Evolutionary conservation across 768 basidiomycete species (phyloP), one percentile per base, ranked within the genome.

Genomic region (Pulveroboletus sp.): DNA sequence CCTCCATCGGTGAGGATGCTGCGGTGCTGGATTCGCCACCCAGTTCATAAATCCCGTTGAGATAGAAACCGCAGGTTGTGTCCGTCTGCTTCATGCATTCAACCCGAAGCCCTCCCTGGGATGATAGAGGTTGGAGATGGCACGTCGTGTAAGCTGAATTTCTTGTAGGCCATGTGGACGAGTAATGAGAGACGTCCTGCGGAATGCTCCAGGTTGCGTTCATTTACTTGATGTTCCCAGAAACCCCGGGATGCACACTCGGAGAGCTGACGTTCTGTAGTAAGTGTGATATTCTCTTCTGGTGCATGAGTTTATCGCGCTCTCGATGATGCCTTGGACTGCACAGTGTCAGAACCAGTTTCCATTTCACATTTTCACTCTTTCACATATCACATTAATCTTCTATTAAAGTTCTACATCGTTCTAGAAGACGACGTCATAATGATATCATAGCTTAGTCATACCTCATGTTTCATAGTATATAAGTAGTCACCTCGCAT

Each of bases 1-100:
- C 4, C 62, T 84, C 30, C 82, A 79, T 68, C 80, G 83, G 54
- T 79, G 74, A 71, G 80, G 76, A 64, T 69, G 76, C 39, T 76
- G 82, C 17, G 65, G 70, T 1, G 44, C 44, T 2, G 34, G 7
- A 19, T 55, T 50, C 36, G 2, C 46, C 22, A 23, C 14, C 5
- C 44, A 39, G 8, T 55, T 56, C 4, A 16, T 55, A 3, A 34
- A 56, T 23, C 55, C 55, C 5, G 51, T 56, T 23, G 55, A 54
- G 0, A 36, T 56, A 11, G 45, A 46, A 1, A 19, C 13, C 2
- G 35, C 36, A 32, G 55, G 54, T n/a, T 50, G 36, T 4, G 49
- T 32, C 13, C 22, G 23, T 17, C 12, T 16, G 1, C 19, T 17
- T 5, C 16, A 8, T n/a, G 7, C 11, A n/a, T 29, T 31, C 24